A percentile compares a stretch with the other conserved stretches of the same genome.
phyloP scores from a whole-genome alignment of 352 stramenopile genomes.

The Nothophytophthora sp. region DNA sequence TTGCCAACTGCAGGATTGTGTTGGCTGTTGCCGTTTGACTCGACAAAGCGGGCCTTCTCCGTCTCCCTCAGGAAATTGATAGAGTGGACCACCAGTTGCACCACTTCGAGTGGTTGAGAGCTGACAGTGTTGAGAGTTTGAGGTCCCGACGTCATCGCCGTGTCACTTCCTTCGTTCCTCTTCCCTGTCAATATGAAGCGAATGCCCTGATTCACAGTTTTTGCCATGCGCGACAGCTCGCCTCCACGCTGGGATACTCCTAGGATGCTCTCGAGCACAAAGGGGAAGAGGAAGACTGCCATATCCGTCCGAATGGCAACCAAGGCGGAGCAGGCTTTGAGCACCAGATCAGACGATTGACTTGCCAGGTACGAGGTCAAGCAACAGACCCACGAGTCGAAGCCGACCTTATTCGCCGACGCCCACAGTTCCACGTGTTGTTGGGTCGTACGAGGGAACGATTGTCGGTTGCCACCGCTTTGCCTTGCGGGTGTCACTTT shows the following conservation, averaged over 20 bases:
- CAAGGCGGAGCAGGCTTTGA: slow-evolving; percentile 52
- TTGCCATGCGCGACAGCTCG: slow-evolving; percentile 11
- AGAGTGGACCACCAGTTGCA: slow-evolving; percentile 76
- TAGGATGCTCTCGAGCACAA: slow-evolving; percentile 48
- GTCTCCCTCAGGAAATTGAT: slow-evolving; percentile 84
- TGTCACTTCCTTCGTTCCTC: background rate
- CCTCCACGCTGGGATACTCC: slow-evolving; percentile 2
- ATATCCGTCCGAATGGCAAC: slow-evolving; percentile 47
- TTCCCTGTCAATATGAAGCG: slow-evolving; percentile 32
- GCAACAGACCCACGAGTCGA: slow-evolving; percentile 60
- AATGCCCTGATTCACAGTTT: slow-evolving; percentile 46
- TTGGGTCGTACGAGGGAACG: slow-evolving; percentile 10
- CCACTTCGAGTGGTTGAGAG: slow-evolving; percentile 37
- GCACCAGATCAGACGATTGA: slow-evolving; percentile 40
- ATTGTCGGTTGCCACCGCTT: background rate
- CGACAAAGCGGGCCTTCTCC: slow-evolving; percentile 73
- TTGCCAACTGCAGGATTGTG: slow-evolving; percentile 8
- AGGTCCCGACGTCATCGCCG: background rate
- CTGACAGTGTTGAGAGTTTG: background rate
- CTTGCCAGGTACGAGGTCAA: slow-evolving; percentile 46
- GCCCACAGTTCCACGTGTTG: slow-evolving; percentile 44
- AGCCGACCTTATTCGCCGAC: slow-evolving; percentile 32
- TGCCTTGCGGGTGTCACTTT: background rate
- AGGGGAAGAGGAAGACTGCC: slow-evolving; percentile 79
- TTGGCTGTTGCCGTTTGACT: slow-evolving; percentile 44